These are phyloP conservation scores for Melampsora larici-populina DNA, from an alignment of 1,284 basidiomycete species.

Conservation along the genomic window DNA sequence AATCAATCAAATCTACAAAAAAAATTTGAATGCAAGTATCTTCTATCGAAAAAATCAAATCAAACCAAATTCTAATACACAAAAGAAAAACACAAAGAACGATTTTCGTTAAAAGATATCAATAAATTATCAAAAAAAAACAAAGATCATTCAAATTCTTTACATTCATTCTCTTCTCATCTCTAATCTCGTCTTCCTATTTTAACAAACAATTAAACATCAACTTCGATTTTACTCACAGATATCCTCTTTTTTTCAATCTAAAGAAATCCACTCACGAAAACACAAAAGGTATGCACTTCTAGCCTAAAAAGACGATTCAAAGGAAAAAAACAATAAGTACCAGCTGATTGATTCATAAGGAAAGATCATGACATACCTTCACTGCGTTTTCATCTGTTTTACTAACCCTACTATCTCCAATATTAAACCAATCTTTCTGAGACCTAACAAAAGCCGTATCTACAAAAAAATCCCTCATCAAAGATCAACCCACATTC, in stretches of 20 bases:
- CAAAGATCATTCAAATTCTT: too few relatives aligned
- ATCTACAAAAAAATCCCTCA: conserved; percentile 9
- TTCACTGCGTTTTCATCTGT: conserved; percentile 41
- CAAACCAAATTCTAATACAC: too few relatives aligned
- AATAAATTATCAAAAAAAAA: too few relatives aligned
- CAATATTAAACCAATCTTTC: conserved; percentile 44
- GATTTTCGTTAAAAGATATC: too few relatives aligned
- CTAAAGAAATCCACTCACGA: conserved; percentile 7
- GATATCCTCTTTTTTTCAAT: background rate
- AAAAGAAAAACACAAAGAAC: too few relatives aligned
- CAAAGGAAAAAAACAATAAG: background rate
- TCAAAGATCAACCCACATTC: background rate
- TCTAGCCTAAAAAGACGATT: conserved; percentile 19
- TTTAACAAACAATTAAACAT: too few relatives aligned
- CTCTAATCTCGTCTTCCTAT: background rate
- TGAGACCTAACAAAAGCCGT: conserved; percentile 42
- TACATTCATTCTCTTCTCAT: too few relatives aligned
- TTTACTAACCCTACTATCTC: conserved; percentile 41
- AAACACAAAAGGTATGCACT: conserved; percentile 42
- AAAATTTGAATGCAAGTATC: too few relatives aligned
- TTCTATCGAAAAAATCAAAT: too few relatives aligned
- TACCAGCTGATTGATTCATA: background rate
- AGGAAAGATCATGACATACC: background rate
- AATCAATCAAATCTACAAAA: too few relatives aligned
- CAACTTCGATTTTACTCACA: too few relatives aligned